Conservation (phyloP, 108 stramenopile genomes). For the Skeletonema grethae region DNA sequence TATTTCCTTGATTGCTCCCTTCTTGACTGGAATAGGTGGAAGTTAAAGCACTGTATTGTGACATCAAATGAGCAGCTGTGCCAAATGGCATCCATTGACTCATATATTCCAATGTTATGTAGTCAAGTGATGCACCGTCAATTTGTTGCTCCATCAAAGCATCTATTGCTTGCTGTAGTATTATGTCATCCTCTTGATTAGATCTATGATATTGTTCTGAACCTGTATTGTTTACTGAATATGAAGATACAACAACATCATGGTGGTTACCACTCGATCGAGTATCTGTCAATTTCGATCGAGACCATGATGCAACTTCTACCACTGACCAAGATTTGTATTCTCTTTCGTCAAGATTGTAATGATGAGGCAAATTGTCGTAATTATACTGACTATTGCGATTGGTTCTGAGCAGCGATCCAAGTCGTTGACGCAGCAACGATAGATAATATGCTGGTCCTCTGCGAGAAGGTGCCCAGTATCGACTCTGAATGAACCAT, state of each 20-base stretch:
- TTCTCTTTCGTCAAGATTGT: slow-evolving; percentile 14
- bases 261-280: background rate
- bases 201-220: background rate
- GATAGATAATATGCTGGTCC: background rate
- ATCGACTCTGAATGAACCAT: slow-evolving; percentile 5
- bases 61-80: slow-evolving; percentile 25
- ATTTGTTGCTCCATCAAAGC: slow-evolving; percentile 21
- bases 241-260: background rate
- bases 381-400: background rate
- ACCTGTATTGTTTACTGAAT: background rate
- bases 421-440: background rate
- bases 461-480: background rate
- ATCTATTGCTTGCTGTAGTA: slow-evolving; percentile 14
- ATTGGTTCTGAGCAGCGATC: background rate
- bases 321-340: slow-evolving; percentile 27
- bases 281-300: slow-evolving; percentile 5
- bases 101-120: slow-evolving; percentile 33
- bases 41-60: slow-evolving; percentile 14
- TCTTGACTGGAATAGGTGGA: background rate
- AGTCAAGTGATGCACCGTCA: slow-evolving; percentile 28
- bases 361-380: background rate
- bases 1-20: too few relatives aligned
- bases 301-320: slow-evolving; percentile 26
- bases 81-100: slow-evolving; percentile 38
- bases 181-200: background rate